These are phyloP conservation scores for Neofusicoccum sp. DNA, from an alignment of 2,329 filamentous ascomycete genomes.

Conservation along the genomic window DNA sequence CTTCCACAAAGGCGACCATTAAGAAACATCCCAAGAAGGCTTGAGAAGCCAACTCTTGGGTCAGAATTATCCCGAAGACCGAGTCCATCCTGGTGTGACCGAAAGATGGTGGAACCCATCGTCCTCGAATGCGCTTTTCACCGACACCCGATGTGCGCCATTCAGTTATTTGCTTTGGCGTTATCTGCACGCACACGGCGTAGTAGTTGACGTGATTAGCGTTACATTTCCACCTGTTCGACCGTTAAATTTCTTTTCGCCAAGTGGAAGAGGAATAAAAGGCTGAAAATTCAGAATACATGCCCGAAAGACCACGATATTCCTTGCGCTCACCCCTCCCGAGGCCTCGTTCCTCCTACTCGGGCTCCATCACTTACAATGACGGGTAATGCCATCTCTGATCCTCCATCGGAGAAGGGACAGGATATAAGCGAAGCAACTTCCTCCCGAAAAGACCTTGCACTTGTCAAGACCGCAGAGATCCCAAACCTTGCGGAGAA, in stretches of 20 bases:
- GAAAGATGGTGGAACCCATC: neutral
- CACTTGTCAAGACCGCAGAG: neutral
- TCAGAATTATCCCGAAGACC: neutral
- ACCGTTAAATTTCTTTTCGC: neutral
- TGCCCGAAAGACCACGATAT: no score
- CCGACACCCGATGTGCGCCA: neutral
- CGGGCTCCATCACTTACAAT: no score
- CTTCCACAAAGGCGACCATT: neutral
- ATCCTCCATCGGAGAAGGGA: neutral
- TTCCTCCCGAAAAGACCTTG: neutral
- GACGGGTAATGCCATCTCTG: no score
- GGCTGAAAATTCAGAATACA: no score
- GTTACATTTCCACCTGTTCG: neutral
- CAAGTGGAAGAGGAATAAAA: neutral
- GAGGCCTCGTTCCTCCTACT: no score
- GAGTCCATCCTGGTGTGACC: neutral
- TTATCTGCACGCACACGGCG: neutral
- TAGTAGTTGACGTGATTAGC: slow-evolving; percentile 3
- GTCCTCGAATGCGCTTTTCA: no score
- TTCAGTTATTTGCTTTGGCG: neutral
- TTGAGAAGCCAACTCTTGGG: neutral
- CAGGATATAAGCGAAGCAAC: neutral
- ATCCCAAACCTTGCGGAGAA: neutral
- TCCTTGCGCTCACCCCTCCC: no score
- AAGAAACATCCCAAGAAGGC: slow-evolving; percentile 10